Evolutionary conservation across 176 grass and related monocot species (phyloP), one percentile per base, ranked within the genome.

Genomic region (Zoysia japonica): DNA sequence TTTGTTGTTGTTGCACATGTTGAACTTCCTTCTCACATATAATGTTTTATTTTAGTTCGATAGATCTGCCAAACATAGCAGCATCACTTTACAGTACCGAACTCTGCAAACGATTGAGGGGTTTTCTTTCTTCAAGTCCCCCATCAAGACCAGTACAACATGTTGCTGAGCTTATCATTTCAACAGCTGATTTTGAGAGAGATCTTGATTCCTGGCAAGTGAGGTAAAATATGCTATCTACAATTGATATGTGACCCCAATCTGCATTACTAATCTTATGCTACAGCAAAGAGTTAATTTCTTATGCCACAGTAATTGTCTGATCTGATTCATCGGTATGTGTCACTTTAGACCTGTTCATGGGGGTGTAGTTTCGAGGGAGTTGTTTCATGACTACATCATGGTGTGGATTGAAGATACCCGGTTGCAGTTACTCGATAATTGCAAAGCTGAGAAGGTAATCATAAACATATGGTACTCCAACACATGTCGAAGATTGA

Each of bases 341-440:
- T 78, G 47, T 57, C 71, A 70, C 63, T 75, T 43, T 78, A 97
- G 92, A 85, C 84, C 89, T 90, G 89, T 85, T 57, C 86, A 94
- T 85, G 87, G 89, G 64, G 91, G 91, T 19, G 83, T 97, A 15
- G 71, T 97, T 85, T 93, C 95, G n/a, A 94, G 86, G 76, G 89
- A 97, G 36, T 86, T 97, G 70, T 94, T 97, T 78, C 89, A 97
- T 81, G 84, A 88, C 66, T 97, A 97, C 63, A 92, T 90, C 47
- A 82, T 92, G 81, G 90, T 94, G 52, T 97, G 95, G 95, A 84
- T 97, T 68, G 86, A 97, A 83, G 95, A 97, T 61, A 94, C 95
- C 49, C 65, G 88, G 61, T 78, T 97, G 90, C 87, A 94, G 41
- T 83, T 97, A 70, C 88, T 97, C 80, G 95, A 97, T 74, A 72